Evolutionary conservation across 2,329 filamentous ascomycete species (phyloP), one percentile per base, ranked within the genome.

Genomic region (Ophiostoma ips): DNA sequence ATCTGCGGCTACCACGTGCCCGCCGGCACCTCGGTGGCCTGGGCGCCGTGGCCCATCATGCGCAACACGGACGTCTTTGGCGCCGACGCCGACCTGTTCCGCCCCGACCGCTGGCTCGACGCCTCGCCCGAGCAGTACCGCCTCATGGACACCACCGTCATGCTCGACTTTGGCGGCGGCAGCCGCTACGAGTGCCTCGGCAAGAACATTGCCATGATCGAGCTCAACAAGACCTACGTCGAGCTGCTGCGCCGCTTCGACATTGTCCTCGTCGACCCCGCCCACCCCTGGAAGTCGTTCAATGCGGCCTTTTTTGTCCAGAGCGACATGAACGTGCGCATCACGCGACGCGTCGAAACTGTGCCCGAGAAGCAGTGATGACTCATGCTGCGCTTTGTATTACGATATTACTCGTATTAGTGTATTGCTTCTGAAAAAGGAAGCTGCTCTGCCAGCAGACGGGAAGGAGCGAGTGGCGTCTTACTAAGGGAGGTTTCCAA

Each of bases 101-200:
- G 66, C 12, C 72, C 71, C 0, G 69, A 71, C 44, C 61, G 71
- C 34, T 73, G 71, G 69, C 52, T 72, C 13, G 60, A 66, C 46
- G 59, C 57, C 1, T 58, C 62, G 7, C 47, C 51, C 0, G 60
- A 56, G 8, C 55, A 57, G 18, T 40, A 45, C 49, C 21, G 35
- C 9, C 45, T 35, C n/a, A 67, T 66, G 59, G 47, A 50, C 33
- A 49, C 41, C 40, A 55, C 53, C 9, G 53, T 65, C 34, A 67
- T 68, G 41, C 57, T 68, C 4, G 58, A 66, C 8, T 72, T 71
- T 56, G 64, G 64, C 3, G 59, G 61, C 24, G 68, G 69, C 8
- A 55, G 51, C 34, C 51, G 58, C 28, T 66, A 61, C 52, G 56
- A 61, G 52, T 71, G 70, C 53, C 56, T 70, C 6, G 70, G 70